Percentiles rank a stretch among this genome's conserved stretches.
These are phyloP conservation scores for Begonia loranthoides DNA, from an alignment of 306 rosid species.

Conservation along the genomic window DNA sequence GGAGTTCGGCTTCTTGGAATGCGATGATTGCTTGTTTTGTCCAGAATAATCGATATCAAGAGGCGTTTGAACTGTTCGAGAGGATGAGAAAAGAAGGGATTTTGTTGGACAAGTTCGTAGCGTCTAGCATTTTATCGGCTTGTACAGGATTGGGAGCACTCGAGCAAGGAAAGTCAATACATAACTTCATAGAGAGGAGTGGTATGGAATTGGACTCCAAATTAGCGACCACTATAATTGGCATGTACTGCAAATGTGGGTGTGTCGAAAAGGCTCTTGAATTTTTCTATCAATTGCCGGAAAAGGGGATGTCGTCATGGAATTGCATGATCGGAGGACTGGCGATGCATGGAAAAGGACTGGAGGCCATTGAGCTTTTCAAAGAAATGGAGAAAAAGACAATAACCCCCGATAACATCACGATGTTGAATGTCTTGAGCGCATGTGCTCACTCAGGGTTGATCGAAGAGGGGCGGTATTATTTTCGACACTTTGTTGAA, in stretches of 20 bases:
- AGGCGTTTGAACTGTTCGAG: constrained; percentile 40
- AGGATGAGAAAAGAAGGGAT: constrained; percentile 29
- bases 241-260: constrained; percentile 67
- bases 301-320: constrained; percentile 43
- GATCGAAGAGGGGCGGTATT: constrained; percentile 27
- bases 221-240: constrained; percentile 44
- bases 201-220: constrained; percentile 40
- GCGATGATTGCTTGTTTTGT: constrained; percentile 54
- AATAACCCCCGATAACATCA: constrained; percentile 37
- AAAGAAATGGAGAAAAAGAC: constrained; percentile 29
- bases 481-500: constrained; percentile 24
- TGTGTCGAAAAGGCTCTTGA: constrained; percentile 38
- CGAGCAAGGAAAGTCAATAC: constrained; percentile 61
- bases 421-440: constrained; percentile 43
- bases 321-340: constrained; percentile 66
- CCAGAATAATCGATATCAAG: constrained; percentile 28
- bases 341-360: constrained; percentile 61
- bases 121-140: constrained; percentile 51
- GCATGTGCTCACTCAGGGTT: constrained; percentile 58
- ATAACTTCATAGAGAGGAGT: constrained; percentile 21
- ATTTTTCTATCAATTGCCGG: constrained; percentile 25
- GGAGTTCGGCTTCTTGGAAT: constrained; percentile 43
- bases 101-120: constrained; percentile 36
- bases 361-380: constrained; percentile 32
- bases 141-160: constrained; percentile 52